These are phyloP conservation scores for Xylaria multiplex DNA, from an alignment of 2,329 filamentous ascomycete species.

Conservation along the genomic window DNA sequence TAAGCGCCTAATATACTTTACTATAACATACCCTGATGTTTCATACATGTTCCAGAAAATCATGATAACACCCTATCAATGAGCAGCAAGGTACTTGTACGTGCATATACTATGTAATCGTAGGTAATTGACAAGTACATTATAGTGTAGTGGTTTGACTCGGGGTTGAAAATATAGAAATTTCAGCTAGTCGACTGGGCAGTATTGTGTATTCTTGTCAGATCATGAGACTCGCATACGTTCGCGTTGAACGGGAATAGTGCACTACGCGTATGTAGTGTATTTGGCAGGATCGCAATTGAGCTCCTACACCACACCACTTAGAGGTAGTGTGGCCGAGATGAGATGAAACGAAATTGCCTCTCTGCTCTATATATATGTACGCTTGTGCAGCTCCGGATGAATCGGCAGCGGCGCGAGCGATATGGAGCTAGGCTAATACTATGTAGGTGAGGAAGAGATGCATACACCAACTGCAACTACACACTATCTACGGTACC, in stretches of 20 bases:
- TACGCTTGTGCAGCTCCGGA: slow-evolving; percentile 16
- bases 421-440: neutral
- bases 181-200: too few relatives aligned
- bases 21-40: neutral
- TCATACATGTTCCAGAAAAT: slow-evolving; percentile 21
- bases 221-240: too few relatives aligned
- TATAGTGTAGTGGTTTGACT: too few relatives aligned
- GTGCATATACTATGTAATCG: too few relatives aligned
- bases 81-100: neutral
- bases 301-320: slow-evolving; percentile 1
- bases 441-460: neutral
- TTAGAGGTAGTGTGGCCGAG: slow-evolving; percentile 11
- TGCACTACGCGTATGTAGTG: too few relatives aligned
- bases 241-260: too few relatives aligned
- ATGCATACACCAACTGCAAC: neutral
- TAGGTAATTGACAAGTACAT: too few relatives aligned
- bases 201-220: too few relatives aligned
- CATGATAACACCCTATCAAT: neutral
- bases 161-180: too few relatives aligned
- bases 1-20: too few relatives aligned
- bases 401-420: slow-evolving; percentile 23
- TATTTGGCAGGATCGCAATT: slow-evolving; percentile 5
- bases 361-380: neutral
- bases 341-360: slow-evolving; percentile 13
- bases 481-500: neutral